Conservation (phyloP, 2,329 filamentous ascomycete species). For the Stenocarpella maydis region DNA sequence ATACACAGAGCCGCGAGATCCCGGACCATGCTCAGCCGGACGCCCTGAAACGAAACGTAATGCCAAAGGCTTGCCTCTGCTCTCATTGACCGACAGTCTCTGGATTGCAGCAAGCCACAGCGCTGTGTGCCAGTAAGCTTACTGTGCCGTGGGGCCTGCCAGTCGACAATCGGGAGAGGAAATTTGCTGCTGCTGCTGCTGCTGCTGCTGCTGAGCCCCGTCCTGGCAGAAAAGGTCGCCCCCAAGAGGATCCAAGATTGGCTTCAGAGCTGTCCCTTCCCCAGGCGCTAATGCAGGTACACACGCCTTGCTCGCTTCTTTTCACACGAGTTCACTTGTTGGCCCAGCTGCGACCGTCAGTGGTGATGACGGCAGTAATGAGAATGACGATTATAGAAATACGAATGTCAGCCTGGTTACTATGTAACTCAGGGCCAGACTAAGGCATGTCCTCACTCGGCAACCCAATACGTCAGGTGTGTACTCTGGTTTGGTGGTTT, state of each 20-base stretch:
- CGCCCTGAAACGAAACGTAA: constrained; percentile 25
- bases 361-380: not conserved
- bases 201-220: constrained; percentile 18
- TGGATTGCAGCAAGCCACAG: constrained; percentile 14
- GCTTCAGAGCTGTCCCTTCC: not conserved
- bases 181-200: constrained; percentile 15
- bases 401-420: not conserved
- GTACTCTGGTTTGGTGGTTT: not conserved
- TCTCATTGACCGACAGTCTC: constrained; percentile 13
- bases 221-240: not conserved
- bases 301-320: constrained; percentile 9
- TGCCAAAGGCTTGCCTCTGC: constrained; percentile 14
- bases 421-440: too few species aligned
- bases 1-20: constrained; percentile 26
- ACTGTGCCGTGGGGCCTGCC: not conserved
- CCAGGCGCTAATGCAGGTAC: constrained; percentile 29
- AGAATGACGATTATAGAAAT: not conserved
- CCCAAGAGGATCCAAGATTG: constrained; percentile 13
- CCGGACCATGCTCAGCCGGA: not conserved
- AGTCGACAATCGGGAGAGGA: not conserved
- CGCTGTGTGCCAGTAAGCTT: constrained; percentile 6
- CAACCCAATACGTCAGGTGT: not conserved
- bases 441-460: not conserved
- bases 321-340: not conserved
- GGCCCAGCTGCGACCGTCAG: not conserved